Evolutionary conservation across 2,329 filamentous ascomycete genomes (phyloP).

Genomic region (Xylariaceae sp.): DNA sequence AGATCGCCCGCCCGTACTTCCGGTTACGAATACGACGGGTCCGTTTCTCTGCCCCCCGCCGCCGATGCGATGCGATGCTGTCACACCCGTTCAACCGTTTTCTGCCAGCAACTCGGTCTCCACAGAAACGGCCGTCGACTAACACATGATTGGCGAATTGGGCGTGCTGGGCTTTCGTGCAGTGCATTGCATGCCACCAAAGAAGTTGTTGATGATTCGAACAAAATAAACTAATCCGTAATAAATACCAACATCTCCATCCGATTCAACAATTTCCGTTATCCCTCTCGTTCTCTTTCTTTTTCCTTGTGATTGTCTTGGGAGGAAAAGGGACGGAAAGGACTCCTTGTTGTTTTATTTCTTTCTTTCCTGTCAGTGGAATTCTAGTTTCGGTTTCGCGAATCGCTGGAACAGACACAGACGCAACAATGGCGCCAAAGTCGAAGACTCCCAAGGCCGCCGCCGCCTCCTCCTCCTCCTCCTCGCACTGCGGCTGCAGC

Average conservation of each 20-base stretch:
- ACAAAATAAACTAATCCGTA: neutral
- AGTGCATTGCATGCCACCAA: neutral
- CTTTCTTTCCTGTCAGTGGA: slow-evolving; percentile 1
- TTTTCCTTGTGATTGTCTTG: too few relatives aligned
- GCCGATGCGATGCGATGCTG: neutral
- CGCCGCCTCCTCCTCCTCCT: too few relatives aligned
- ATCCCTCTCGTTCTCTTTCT: neutral
- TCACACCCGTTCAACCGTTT: neutral
- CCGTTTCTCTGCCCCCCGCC: neutral
- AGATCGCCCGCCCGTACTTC: neutral
- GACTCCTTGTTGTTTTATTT: neutral
- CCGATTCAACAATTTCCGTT: neutral
- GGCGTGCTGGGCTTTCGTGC: neutral
- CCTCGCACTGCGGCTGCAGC: slow-evolving; percentile 10
- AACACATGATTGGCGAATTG: too few relatives aligned
- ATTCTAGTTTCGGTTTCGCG: neutral
- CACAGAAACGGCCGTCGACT: neutral
- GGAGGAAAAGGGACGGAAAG: too few relatives aligned
- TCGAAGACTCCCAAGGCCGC: neutral
- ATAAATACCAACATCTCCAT: neutral
- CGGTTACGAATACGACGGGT: neutral
- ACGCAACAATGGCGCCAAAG: slow-evolving; percentile 6
- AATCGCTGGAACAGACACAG: too few relatives aligned
- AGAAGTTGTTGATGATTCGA: neutral
- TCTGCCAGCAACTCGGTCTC: neutral